These are phyloP conservation scores for Boletellus emodensis DNA, from an alignment of 768 basidiomycete genomes.

Conservation along the genomic window DNA sequence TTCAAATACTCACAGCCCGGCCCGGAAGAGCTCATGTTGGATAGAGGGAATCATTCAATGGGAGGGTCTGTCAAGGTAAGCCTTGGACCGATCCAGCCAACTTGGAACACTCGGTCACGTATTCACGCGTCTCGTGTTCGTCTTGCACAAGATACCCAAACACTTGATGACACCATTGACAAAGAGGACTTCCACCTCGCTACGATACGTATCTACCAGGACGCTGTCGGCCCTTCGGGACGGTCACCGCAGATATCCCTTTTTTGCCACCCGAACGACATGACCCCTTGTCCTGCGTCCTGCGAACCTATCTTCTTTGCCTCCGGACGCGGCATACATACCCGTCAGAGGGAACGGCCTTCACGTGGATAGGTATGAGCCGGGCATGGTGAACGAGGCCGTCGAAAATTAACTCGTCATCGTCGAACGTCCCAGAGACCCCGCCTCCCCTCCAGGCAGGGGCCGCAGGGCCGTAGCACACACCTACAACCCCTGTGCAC, in stretches of 20 bases:
- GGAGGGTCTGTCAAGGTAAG: slow-evolving; percentile 80
- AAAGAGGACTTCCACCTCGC: slow-evolving; percentile 78
- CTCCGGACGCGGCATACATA: slow-evolving; percentile 28
- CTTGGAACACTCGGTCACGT: not conserved
- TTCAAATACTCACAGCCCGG: slow-evolving; percentile 65
- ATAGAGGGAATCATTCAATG: slow-evolving; percentile 68
- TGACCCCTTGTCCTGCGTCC: slow-evolving; percentile 30
- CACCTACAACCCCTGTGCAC: slow-evolving; percentile 54
- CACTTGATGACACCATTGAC: slow-evolving; percentile 74
- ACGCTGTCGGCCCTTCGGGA: slow-evolving; percentile 39
- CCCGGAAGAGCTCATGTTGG: slow-evolving; percentile 74
- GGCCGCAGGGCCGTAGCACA: slow-evolving; percentile 35
- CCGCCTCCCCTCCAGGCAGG: slow-evolving; percentile 34
- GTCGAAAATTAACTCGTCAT: slow-evolving; percentile 85
- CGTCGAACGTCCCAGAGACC: slow-evolving; percentile 75
- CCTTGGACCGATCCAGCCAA: not conserved
- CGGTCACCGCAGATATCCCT: slow-evolving; percentile 60
- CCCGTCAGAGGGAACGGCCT: slow-evolving; percentile 26
- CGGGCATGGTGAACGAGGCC: slow-evolving; percentile 81
- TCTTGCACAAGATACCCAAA: slow-evolving; percentile 63
- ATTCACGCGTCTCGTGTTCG: slow-evolving; percentile 5
- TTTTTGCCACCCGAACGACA: slow-evolving; percentile 59
- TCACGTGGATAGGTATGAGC: slow-evolving; percentile 69
- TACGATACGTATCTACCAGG: slow-evolving; percentile 75
- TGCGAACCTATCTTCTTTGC: slow-evolving; percentile 23